phyloP scores from a whole-genome alignment of 1,284 basidiomycete genomes.

The Ustilago sp. region DNA sequence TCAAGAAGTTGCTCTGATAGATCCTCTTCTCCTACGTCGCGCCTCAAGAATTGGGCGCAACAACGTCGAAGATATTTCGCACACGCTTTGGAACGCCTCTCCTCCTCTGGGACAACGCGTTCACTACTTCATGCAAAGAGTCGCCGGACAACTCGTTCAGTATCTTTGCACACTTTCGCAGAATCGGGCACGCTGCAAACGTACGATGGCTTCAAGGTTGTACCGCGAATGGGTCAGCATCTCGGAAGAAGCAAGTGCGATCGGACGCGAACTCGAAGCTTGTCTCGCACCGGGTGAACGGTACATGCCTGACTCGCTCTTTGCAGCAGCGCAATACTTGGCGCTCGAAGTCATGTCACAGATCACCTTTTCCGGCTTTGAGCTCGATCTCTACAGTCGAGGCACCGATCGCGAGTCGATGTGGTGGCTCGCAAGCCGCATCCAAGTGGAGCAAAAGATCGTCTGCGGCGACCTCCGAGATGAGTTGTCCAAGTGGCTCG shows the following conservation, averaged over 20 bases:
- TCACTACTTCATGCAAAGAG: constrained; percentile 40
- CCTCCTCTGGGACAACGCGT: constrained; percentile 39
- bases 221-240: constrained; percentile 51
- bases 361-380: constrained; percentile 80
- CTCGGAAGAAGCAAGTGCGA: constrained; percentile 41
- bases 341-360: constrained; percentile 77
- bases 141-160: constrained; percentile 50
- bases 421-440: constrained; percentile 51
- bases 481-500: constrained; percentile 32
- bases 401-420: constrained; percentile 52
- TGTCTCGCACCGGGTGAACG: constrained; percentile 25
- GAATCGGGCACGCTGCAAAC: constrained; percentile 55
- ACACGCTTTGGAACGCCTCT: constrained; percentile 29
- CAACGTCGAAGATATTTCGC: constrained; percentile 37
- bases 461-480: constrained; percentile 39
- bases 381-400: constrained; percentile 78
- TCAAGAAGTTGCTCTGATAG: constrained; percentile 42
- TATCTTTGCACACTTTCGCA: constrained; percentile 51
- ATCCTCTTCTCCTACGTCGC: constrained; percentile 41
- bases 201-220: constrained; percentile 36
- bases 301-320: constrained; percentile 45
- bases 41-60: constrained; percentile 30
- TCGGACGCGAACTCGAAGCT: constrained; percentile 33
- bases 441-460: constrained; percentile 39
- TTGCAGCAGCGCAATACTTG: constrained; percentile 74